Conservation (phyloP, 2,329 filamentous ascomycete genomes). For the Mariannaea sp. region DNA sequence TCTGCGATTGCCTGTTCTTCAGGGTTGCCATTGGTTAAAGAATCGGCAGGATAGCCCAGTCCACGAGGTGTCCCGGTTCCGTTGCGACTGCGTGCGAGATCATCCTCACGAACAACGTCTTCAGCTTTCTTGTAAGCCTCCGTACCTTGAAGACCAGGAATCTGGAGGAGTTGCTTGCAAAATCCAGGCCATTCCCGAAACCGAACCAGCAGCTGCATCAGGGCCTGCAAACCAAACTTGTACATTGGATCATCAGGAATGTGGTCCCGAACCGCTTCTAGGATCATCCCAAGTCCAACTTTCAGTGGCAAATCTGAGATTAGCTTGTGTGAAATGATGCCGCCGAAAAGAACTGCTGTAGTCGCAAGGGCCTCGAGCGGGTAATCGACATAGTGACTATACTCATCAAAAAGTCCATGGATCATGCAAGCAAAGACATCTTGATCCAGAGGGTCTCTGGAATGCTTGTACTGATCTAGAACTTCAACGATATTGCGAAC, state of each 20-base stretch:
- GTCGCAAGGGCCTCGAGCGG: slow-evolving; percentile 95
- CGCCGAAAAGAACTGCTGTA: slow-evolving; percentile 94
- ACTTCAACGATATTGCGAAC: slow-evolving; percentile 85
- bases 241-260: slow-evolving; percentile 88
- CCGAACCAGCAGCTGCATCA: slow-evolving; percentile 83
- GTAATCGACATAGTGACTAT: slow-evolving; percentile 92
- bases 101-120: slow-evolving; percentile 74
- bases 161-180: slow-evolving; percentile 81
- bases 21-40: slow-evolving; percentile 70
- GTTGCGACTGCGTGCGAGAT: slow-evolving; percentile 60
- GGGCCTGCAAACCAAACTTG: slow-evolving; percentile 94
- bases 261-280: slow-evolving; percentile 92
- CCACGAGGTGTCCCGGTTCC: slow-evolving; percentile 49
- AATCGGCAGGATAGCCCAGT: slow-evolving; percentile 49
- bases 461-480: slow-evolving; percentile 86
- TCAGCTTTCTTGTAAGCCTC: slow-evolving; percentile 84
- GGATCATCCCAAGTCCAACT: slow-evolving; percentile 94
- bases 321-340: slow-evolving; percentile 91
- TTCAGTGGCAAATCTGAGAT: slow-evolving; percentile 89
- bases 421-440: slow-evolving; percentile 99
- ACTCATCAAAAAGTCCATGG: slow-evolving; percentile 95
- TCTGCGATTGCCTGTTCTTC: slow-evolving; percentile 67
- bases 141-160: slow-evolving; percentile 80
- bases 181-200: slow-evolving; percentile 96
- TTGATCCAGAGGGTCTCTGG: slow-evolving; percentile 81